These are phyloP conservation scores for Pulveroboletus sp. DNA, from an alignment of 768 basidiomycete species.

Conservation along the genomic window DNA sequence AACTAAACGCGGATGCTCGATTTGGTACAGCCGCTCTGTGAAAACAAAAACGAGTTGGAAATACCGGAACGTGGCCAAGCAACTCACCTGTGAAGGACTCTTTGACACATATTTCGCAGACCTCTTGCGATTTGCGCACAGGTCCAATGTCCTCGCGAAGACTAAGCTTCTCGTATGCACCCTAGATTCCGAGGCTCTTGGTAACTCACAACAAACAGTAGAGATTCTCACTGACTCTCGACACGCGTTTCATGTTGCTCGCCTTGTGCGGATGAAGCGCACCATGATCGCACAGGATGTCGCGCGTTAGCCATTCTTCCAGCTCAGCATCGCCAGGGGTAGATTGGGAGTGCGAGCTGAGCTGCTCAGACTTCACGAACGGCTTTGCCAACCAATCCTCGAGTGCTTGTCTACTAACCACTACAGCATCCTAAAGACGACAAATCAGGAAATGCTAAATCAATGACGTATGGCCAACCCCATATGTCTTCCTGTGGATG, in stretches of 20 bases:
- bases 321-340: slow-evolving; percentile 15
- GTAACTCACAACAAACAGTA: background rate
- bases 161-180: slow-evolving; percentile 23
- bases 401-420: slow-evolving; percentile 58
- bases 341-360: slow-evolving; percentile 17
- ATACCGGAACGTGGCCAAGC: background rate
- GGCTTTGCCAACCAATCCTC: slow-evolving; percentile 53
- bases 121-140: slow-evolving; percentile 42
- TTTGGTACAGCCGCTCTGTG: slow-evolving; percentile 64
- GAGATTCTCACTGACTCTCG: slow-evolving; percentile 35
- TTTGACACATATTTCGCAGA: slow-evolving; percentile 59
- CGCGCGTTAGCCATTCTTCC: slow-evolving; percentile 31
- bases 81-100: slow-evolving; percentile 52
- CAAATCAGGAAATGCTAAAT: slow-evolving; percentile 12
- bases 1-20: slow-evolving; percentile 62
- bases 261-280: slow-evolving; percentile 57
- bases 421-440: slow-evolving; percentile 43
- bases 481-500: slow-evolving; percentile 4
- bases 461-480: slow-evolving; percentile 4
- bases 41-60: slow-evolving; percentile 1
- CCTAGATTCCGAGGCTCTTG: slow-evolving; percentile 6
- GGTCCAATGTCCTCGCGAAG: slow-evolving; percentile 47
- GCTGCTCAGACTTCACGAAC: slow-evolving; percentile 19
- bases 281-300: slow-evolving; percentile 61
- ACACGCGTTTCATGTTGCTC: slow-evolving; percentile 64